phyloP scores from a whole-genome alignment of 2,329 filamentous ascomycete genomes.

The Xylaria sp. region DNA sequence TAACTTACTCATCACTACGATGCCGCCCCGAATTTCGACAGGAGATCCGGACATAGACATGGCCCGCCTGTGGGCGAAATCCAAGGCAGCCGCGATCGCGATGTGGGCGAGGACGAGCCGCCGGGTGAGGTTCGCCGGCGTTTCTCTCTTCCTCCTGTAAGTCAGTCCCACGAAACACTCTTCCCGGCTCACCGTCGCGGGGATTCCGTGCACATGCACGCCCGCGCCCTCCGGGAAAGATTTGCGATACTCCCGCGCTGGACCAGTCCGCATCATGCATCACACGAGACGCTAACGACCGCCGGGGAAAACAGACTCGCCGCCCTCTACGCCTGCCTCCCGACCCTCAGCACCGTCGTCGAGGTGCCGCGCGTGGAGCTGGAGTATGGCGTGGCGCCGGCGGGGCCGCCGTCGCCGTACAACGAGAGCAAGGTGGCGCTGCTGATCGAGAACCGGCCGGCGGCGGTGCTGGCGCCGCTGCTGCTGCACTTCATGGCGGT shows the following conservation, averaged over 20 bases:
- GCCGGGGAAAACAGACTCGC: neutral
- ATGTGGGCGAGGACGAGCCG: slow-evolving; percentile 40
- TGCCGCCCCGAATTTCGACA: neutral
- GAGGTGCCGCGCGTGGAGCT: slow-evolving; percentile 29
- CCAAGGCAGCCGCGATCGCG: slow-evolving; percentile 15
- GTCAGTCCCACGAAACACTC: slow-evolving; percentile 11
- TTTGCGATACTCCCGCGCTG: no score
- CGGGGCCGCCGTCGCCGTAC: slow-evolving; percentile 38
- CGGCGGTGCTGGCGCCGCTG: slow-evolving; percentile 54
- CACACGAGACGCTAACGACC: neutral
- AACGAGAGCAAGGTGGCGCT: slow-evolving; percentile 58
- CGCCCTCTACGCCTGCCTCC: neutral
- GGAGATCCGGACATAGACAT: neutral
- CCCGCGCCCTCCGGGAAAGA: no score
- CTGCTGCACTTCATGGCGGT: slow-evolving; percentile 60
- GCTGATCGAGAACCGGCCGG: slow-evolving; percentile 55
- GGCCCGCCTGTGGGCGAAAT: slow-evolving; percentile 7
- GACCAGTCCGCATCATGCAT: no score
- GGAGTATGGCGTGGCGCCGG: slow-evolving; percentile 37
- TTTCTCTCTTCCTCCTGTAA: slow-evolving; percentile 39
- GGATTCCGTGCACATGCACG: no score
- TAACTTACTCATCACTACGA: no score
- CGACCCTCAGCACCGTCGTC: neutral
- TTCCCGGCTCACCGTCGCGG: neutral
- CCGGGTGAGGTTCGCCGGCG: slow-evolving; percentile 38